A percentile compares a stretch with the other conserved stretches of the same genome.
Conservation (phyloP, 2,329 filamentous ascomycete species). For the Huntiella moniliformis region DNA sequence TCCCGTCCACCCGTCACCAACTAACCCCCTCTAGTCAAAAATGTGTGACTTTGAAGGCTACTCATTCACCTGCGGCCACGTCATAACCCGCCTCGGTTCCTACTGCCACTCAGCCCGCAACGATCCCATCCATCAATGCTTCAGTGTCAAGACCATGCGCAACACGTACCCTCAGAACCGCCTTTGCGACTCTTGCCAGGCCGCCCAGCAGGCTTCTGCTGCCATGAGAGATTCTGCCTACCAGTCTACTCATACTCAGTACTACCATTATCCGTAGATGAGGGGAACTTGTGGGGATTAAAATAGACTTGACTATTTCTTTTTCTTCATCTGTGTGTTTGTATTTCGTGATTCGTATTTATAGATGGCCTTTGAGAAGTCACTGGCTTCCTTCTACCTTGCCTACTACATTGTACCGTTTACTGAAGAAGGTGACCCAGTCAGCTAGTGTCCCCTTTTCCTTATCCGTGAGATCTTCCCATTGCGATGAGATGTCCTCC, state of each 20-base stretch:
- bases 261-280: background rate
- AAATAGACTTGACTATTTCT: background rate
- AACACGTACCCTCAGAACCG: constrained; percentile 38
- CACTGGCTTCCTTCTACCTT: constrained; percentile 26
- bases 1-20: no score
- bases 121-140: constrained; percentile 50
- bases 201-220: background rate
- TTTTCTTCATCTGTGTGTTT: background rate
- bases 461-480: constrained; percentile 66
- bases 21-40: constrained; percentile 11
- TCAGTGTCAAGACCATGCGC: constrained; percentile 45
- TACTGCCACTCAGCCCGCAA: constrained; percentile 62
- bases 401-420: constrained; percentile 84
- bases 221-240: background rate
- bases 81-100: constrained; percentile 37
- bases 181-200: constrained; percentile 30
- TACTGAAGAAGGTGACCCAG: constrained; percentile 92
- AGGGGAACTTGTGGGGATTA: background rate
- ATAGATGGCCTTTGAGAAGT: background rate
- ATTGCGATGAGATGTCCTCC: constrained; percentile 68
- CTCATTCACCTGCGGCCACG: constrained; percentile 46
- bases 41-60: constrained; percentile 61
- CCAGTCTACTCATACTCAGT: background rate
- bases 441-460: constrained; percentile 72
- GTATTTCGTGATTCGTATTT: constrained; percentile 35